Base-by-base conservation (phyloP, 495 filamentous ascomycete species). In the Mytilinidion resinicola region DNA sequence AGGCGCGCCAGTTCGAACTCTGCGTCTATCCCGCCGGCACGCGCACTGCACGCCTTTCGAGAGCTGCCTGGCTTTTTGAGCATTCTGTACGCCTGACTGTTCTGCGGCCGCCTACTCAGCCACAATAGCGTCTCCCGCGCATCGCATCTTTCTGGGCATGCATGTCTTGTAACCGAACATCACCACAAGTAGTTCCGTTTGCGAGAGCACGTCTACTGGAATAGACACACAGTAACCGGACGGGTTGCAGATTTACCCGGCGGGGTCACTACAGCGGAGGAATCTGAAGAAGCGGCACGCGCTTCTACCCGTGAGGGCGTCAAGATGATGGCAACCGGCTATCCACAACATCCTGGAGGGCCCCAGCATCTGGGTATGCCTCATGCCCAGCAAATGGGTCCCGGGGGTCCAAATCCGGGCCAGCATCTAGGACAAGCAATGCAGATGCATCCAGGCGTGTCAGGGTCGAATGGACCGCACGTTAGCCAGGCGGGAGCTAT, bases 371-470 rank as follows among this genome's bases (percentile, higher is more conserved):
- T 80, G 36, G 85, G 84, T 62, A 77, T 88, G 56, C 81, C 86
- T 64, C 89, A 85, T 44, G 87, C 86, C 46, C 90, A 93, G 70
- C 87, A 85, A 63, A 88, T 89, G 82, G 79, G 74, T 10, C 79
- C 74, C 56, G 80, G 71, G 69, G 82, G 81, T 11, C 84, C 82
- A 30, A 88, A 89, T 66, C 88, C 86, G 53, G 82, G 80, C 62
- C 73, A 81, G 57, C 78, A 79, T 20, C 86, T 73, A 65, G 80
- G 74, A 20, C 91, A 95, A 78, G 82, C 83, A 41, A 89, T 87
- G 64, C 86, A 86, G 70, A 87, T 86, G 69, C 89, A 93, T 66
- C 86, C 88, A 67, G 88, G 86, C 41, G 90, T 90, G n/a, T 91
- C 89, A 37, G 88, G 81, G 9, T 87, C 89, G 8, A 85, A 84